A percentile compares a stretch with the other conserved stretches of the same genome.
phyloP scores from a whole-genome alignment of 192 early-diverging fungal genomes.

The Dimargaris verticillata region DNA sequence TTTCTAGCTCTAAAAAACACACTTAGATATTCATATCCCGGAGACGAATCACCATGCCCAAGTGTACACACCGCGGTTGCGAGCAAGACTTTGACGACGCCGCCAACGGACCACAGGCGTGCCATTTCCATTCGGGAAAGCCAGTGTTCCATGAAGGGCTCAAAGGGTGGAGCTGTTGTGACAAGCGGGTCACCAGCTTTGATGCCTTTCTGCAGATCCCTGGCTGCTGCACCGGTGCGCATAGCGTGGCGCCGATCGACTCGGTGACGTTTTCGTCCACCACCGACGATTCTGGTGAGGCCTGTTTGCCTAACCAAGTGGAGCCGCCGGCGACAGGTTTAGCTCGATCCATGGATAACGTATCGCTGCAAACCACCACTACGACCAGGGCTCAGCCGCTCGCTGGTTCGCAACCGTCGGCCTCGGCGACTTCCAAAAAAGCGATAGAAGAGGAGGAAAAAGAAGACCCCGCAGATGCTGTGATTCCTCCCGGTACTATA shows the following conservation, averaged over 20 bases:
- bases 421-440: constrained; percentile 17
- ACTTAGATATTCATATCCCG: background rate
- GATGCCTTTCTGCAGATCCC: constrained; percentile 82
- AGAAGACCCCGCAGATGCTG: constrained; percentile 57
- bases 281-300: background rate
- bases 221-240: constrained; percentile 71
- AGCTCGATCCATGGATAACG: constrained; percentile 22
- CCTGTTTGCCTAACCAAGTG: constrained; percentile 19
- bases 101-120: constrained; percentile 56
- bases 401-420: constrained; percentile 14
- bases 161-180: constrained; percentile 91
- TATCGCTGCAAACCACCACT: constrained; percentile 14
- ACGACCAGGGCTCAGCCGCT: constrained; percentile 12
- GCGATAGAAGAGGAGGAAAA: constrained; percentile 38
- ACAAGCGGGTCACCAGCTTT: constrained; percentile 73
- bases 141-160: constrained; percentile 95
- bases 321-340: constrained; percentile 26
- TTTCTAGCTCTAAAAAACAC: background rate
- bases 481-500: constrained; percentile 47
- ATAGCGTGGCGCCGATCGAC: constrained; percentile 26
- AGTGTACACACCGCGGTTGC: constrained; percentile 70
- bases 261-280: background rate
- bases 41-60: constrained; percentile 22
- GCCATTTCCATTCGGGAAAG: constrained; percentile 72
- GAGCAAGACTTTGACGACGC: constrained; percentile 64